Conservation (phyloP, 352 stramenopile genomes). For the Globisporangium cederbergense region DNA sequence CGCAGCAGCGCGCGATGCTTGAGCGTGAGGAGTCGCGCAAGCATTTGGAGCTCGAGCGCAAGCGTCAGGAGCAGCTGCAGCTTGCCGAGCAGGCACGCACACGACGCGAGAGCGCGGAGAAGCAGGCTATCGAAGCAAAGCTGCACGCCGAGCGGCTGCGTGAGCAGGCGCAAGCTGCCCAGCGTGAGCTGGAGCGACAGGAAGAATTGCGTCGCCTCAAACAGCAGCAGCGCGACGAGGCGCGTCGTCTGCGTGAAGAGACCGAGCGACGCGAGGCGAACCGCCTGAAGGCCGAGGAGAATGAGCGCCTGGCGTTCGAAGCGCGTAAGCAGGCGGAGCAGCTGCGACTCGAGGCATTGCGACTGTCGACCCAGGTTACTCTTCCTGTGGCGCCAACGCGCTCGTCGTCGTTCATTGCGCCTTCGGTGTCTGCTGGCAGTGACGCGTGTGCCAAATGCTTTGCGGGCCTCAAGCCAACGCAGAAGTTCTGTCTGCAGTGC, state of each 20-base stretch:
- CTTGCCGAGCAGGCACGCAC: conserved; percentile 46
- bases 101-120: conserved; percentile 56
- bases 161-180: conserved; percentile 44
- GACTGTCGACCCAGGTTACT: conserved; percentile 34
- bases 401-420: conserved; percentile 8
- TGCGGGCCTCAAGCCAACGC: conserved; percentile 23
- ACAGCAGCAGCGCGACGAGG: conserved; percentile 48
- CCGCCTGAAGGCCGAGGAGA: conserved; percentile 49
- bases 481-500: conserved; percentile 76
- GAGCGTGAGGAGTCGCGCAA: conserved; percentile 63
- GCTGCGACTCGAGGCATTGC: conserved; percentile 46
- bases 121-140: conserved; percentile 51
- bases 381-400: not conserved
- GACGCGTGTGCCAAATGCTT: conserved; percentile 15
- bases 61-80: conserved; percentile 58
- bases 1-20: conserved; percentile 48
- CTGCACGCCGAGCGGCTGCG: conserved; percentile 53
- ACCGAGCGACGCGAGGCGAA: conserved; percentile 58
- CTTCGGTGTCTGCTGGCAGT: conserved; percentile 17
- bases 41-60: conserved; percentile 53
- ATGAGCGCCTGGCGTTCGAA: conserved; percentile 59
- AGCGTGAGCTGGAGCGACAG: conserved; percentile 55
- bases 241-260: conserved; percentile 52
- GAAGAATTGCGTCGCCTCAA: conserved; percentile 43
- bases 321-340: conserved; percentile 63